A percentile compares a stretch with the other conserved stretches of the same genome.
phyloP scores from a whole-genome alignment of 768 basidiomycete genomes.

The Mycena pura region DNA sequence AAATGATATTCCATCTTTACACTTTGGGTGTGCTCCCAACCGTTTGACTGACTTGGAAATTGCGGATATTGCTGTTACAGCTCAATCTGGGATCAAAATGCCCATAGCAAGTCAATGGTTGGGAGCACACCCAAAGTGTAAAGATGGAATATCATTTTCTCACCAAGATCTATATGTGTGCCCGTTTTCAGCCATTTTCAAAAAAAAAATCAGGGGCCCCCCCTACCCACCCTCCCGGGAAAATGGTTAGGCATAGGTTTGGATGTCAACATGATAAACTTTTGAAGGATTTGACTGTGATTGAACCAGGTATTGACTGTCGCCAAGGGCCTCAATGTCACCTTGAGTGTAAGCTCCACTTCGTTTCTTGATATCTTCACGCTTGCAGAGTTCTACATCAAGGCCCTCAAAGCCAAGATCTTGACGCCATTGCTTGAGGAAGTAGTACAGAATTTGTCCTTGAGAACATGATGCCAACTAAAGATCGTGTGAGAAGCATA shows the following conservation, averaged over 20 bases:
- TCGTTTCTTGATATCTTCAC: not conserved
- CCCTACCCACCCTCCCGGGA: not conserved
- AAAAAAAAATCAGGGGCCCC: too few relatives aligned
- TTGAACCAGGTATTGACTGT: not conserved
- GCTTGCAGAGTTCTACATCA: not conserved
- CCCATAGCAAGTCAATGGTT: not conserved
- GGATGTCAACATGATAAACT: too few relatives aligned
- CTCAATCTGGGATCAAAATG: not conserved
- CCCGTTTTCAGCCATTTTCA: not conserved
- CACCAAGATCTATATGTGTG: not conserved
- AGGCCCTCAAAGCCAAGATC: not conserved
- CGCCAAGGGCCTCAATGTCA: not conserved
- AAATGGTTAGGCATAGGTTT: not conserved
- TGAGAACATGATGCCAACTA: conserved; percentile 35
- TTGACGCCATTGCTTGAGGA: not conserved
- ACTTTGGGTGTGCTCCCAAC: not conserved
- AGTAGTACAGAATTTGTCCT: conserved; percentile 30
- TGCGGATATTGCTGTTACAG: not conserved
- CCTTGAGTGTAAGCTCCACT: not conserved
- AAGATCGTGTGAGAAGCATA: not conserved
- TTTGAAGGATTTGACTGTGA: too few relatives aligned
- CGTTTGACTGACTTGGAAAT: not conserved
- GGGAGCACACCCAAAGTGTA: not conserved
- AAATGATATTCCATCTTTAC: not conserved
- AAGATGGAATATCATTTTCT: not conserved